These are phyloP conservation scores for Citrullus mucosospermus DNA, from an alignment of 306 rosid species.

Conservation along the genomic window DNA sequence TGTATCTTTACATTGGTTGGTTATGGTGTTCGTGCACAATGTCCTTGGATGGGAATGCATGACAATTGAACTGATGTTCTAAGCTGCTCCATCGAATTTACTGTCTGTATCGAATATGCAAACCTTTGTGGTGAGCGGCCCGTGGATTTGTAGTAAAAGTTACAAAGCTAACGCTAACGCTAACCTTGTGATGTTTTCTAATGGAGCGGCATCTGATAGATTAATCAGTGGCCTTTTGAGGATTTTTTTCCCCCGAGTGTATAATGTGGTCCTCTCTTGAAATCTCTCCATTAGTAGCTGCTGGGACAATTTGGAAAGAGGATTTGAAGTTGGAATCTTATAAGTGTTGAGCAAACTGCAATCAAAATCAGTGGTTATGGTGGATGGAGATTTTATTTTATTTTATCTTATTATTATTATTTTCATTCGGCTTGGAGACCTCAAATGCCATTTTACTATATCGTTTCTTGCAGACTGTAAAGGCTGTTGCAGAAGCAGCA, in stretches of 20 bases:
- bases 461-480: conserved; percentile 42
- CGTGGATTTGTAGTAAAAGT: not conserved
- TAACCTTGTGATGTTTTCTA: not conserved
- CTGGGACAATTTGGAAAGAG: not conserved
- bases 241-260: not conserved
- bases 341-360: not conserved
- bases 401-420: no score
- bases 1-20: not conserved
- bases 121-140: not conserved
- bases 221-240: not conserved
- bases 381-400: not conserved
- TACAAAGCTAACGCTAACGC: not conserved
- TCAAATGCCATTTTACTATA: not conserved
- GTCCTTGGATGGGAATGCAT: not conserved
- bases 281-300: not conserved
- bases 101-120: not conserved
- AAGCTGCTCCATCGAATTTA: not conserved
- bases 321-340: not conserved
- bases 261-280: not conserved
- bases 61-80: not conserved
- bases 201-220: not conserved
- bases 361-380: not conserved
- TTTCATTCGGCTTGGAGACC: not conserved
- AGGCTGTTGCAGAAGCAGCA: conserved; percentile 71
- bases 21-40: not conserved